Percentiles rank a stretch among this genome's conserved stretches.
These are phyloP conservation scores for Fistulinella prunicolor DNA, from an alignment of 768 basidiomycete genomes.

Conservation along the genomic window DNA sequence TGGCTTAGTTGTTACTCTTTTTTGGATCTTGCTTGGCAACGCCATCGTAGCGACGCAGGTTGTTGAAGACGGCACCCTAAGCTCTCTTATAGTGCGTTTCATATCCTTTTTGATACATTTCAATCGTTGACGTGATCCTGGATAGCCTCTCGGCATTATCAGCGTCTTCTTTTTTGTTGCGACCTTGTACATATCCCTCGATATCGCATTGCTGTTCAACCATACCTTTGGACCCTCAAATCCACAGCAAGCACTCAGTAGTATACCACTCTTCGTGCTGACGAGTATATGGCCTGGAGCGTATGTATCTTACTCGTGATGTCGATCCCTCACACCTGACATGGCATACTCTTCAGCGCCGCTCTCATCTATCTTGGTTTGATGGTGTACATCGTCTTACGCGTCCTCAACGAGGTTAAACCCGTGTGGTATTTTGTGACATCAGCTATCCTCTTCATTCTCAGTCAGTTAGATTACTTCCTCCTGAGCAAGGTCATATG, in stretches of 20 bases:
- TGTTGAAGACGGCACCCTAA: slow-evolving; percentile 86
- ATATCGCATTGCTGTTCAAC: slow-evolving; percentile 71
- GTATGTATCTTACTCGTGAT: slow-evolving; percentile 41
- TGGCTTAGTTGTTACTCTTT: slow-evolving; percentile 70
- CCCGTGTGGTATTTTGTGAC: slow-evolving; percentile 80
- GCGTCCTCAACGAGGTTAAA: slow-evolving; percentile 70
- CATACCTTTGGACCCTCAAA: slow-evolving; percentile 54
- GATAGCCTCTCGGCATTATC: slow-evolving; percentile 63
- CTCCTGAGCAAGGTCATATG: slow-evolving; percentile 78
- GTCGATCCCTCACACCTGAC: neutral
- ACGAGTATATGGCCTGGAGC: slow-evolving; percentile 76
- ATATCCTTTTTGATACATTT: neutral
- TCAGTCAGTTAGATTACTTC: slow-evolving; percentile 82
- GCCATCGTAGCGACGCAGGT: slow-evolving; percentile 82
- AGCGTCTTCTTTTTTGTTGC: slow-evolving; percentile 59
- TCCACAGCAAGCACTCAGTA: slow-evolving; percentile 55
- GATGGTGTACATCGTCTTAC: slow-evolving; percentile 79
- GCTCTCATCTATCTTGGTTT: slow-evolving; percentile 66
- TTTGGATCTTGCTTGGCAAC: slow-evolving; percentile 77
- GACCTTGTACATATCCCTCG: slow-evolving; percentile 82
- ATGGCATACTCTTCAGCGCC: slow-evolving; percentile 39
- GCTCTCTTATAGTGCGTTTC: slow-evolving; percentile 58
- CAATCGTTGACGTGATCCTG: neutral
- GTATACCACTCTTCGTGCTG: slow-evolving; percentile 77
- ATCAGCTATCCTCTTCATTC: slow-evolving; percentile 71